phyloP scores from a whole-genome alignment of 768 basidiomycete species.

The Dendrothele bispora region DNA sequence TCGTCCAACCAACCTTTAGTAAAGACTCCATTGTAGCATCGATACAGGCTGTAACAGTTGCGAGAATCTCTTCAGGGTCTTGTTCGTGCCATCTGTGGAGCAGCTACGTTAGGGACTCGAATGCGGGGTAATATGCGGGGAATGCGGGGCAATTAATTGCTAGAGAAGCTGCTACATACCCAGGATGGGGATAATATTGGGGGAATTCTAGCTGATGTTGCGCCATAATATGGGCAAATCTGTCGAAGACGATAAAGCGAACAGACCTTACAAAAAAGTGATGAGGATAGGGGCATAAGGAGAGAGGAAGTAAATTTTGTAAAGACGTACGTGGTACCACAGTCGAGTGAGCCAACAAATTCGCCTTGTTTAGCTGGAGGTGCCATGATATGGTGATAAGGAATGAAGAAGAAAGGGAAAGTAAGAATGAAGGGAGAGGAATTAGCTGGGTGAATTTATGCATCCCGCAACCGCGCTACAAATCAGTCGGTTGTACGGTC shows the following conservation, averaged over 20 bases:
- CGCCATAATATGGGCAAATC: slow-evolving; percentile 82
- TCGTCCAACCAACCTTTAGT: slow-evolving; percentile 72
- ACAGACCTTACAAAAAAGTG: slow-evolving; percentile 58
- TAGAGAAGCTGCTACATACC: too few relatives aligned
- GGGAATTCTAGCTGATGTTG: slow-evolving; percentile 92
- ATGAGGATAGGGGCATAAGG: slow-evolving; percentile 1
- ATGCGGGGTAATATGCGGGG: slow-evolving; percentile 2
- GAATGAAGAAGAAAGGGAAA: background rate
- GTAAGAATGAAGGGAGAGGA: background rate
- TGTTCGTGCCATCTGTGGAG: slow-evolving; percentile 89
- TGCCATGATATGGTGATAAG: background rate
- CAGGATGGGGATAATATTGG: slow-evolving; percentile 89
- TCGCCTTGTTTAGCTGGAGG: slow-evolving; percentile 53
- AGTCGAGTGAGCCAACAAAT: slow-evolving; percentile 91
- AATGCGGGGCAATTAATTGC: background rate
- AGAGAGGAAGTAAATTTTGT: background rate
- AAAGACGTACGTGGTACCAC: slow-evolving; percentile 83
- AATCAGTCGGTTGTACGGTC: too few relatives aligned
- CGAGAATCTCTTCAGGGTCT: slow-evolving; percentile 79
- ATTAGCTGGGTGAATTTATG: background rate
- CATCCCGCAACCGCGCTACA: background rate
- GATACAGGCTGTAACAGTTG: slow-evolving; percentile 74
- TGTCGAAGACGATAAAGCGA: slow-evolving; percentile 89
- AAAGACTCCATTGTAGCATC: slow-evolving; percentile 67
- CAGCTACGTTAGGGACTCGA: background rate